A percentile compares a stretch with the other conserved stretches of the same genome.
phyloP scores from a whole-genome alignment of 768 basidiomycete genomes.

The Rubroboletus pulcherrimus region DNA sequence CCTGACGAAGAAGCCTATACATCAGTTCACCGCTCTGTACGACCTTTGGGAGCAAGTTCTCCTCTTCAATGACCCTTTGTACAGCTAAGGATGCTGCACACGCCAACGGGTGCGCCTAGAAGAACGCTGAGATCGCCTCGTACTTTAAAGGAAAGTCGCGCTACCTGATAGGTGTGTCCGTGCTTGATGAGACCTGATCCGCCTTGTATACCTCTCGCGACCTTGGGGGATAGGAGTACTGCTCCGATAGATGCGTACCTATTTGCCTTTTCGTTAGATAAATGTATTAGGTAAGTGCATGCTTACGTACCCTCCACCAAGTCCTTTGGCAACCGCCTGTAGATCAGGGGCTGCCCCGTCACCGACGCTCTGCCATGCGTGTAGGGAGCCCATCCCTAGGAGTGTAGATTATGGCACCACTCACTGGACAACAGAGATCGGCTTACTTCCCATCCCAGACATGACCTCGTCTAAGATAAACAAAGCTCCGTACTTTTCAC shows the following conservation, averaged over 20 bases:
- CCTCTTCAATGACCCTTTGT: constrained; percentile 63
- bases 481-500: constrained; percentile 65
- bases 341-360: constrained; percentile 78
- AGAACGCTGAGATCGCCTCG: constrained; percentile 2
- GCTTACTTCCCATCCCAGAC: constrained; percentile 87
- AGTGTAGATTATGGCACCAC: neutral
- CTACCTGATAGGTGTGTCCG: constrained; percentile 81
- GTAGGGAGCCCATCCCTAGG: constrained; percentile 80
- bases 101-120: constrained; percentile 66
- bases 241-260: constrained; percentile 85
- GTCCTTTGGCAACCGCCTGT: constrained; percentile 85
- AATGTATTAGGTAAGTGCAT: neutral
- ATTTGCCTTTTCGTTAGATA: constrained; percentile 6
- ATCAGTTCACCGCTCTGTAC: constrained; percentile 59
- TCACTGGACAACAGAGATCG: neutral
- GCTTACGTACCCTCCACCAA: constrained; percentile 73
- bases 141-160: neutral
- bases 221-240: constrained; percentile 66
- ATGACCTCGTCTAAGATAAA: constrained; percentile 92
- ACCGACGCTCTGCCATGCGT: constrained; percentile 82
- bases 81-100: constrained; percentile 82
- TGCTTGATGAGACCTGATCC: constrained; percentile 77
- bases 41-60: constrained; percentile 68
- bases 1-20: constrained; percentile 48
- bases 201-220: constrained; percentile 65